phyloP scores from a whole-genome alignment of 495 filamentous ascomycete species.

The Penicillium antarcticum region DNA sequence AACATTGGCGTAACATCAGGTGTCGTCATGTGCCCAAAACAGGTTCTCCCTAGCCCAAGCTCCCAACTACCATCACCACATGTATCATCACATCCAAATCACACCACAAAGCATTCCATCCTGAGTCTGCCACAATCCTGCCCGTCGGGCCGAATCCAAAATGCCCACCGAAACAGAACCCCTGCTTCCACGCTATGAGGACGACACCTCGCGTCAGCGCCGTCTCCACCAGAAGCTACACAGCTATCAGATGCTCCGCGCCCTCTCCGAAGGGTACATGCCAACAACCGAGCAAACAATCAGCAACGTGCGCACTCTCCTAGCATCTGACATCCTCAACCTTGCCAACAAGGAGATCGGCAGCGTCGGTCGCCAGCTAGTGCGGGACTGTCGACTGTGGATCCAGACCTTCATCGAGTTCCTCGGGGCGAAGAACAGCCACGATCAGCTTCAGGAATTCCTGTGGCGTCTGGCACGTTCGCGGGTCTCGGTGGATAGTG shows the following conservation, averaged over 20 bases:
- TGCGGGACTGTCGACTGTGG: constrained; percentile 69
- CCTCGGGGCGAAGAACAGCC: constrained; percentile 72
- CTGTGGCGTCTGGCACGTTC: constrained; percentile 80
- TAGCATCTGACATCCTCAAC: constrained; percentile 75
- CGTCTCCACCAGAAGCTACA: constrained; percentile 82
- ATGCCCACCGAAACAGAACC: constrained; percentile 68
- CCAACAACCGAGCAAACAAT: constrained; percentile 84
- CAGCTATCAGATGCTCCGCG: constrained; percentile 85
- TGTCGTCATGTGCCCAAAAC: constrained; percentile 12
- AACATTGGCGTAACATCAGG: neutral
- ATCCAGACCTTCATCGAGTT: constrained; percentile 73
- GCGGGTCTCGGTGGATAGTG: constrained; percentile 63
- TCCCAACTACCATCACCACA: neutral
- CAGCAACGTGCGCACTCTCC: constrained; percentile 74
- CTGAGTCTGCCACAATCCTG: neutral
- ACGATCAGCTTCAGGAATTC: constrained; percentile 89
- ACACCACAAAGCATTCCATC: neutral
- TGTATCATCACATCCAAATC: neutral
- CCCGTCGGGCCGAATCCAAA: constrained; percentile 11
- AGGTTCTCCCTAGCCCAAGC: constrained; percentile 2
- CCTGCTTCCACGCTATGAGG: constrained; percentile 78
- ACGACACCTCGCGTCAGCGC: constrained; percentile 76
- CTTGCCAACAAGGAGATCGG: constrained; percentile 73
- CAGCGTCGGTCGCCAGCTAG: constrained; percentile 67
- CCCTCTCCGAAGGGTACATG: constrained; percentile 83